Conservation (phyloP, 75 land plant genomes). For the Pinus tabuliformis region DNA sequence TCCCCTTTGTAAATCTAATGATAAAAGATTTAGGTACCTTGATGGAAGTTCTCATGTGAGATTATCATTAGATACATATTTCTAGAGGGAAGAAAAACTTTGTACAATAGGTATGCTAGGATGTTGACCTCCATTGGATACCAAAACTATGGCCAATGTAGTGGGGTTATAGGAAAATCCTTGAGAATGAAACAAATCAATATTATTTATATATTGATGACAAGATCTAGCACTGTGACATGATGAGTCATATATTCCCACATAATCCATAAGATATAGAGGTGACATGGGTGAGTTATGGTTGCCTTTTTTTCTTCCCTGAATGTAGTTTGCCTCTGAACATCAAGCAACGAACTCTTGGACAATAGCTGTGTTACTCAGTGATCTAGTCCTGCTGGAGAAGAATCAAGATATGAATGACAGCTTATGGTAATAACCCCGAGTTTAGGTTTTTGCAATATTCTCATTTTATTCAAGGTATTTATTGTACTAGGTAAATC, state of each 20-base stretch:
- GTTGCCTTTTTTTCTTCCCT: conserved; percentile 4
- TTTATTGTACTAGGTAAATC: conserved; percentile 16
- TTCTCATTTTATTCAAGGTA: conserved; percentile 19
- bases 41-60: background rate
- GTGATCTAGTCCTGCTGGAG: conserved; percentile 26
- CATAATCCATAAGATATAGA: conserved; percentile 1
- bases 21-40: conserved; percentile 18
- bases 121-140: conserved; percentile 10
- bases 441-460: conserved; percentile 15
- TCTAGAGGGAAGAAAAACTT: conserved; percentile 5
- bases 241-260: conserved; percentile 3
- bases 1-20: conserved; percentile 25
- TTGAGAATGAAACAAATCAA: conserved; percentile 4
- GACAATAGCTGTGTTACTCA: conserved; percentile 1
- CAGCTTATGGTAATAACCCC: conserved; percentile 20
- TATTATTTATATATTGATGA: too few species aligned
- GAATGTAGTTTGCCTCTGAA: conserved; percentile 9
- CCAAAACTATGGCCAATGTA: conserved; percentile 6
- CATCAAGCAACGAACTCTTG: conserved; percentile 1
- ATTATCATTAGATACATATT: background rate
- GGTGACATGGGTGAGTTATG: conserved; percentile 10
- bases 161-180: conserved; percentile 1
- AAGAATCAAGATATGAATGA: conserved; percentile 26
- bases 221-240: background rate
- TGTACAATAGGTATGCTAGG: conserved; percentile 9